These are phyloP conservation scores for Aspergillus leporis DNA, from an alignment of 495 filamentous ascomycete species.

Conservation along the genomic window DNA sequence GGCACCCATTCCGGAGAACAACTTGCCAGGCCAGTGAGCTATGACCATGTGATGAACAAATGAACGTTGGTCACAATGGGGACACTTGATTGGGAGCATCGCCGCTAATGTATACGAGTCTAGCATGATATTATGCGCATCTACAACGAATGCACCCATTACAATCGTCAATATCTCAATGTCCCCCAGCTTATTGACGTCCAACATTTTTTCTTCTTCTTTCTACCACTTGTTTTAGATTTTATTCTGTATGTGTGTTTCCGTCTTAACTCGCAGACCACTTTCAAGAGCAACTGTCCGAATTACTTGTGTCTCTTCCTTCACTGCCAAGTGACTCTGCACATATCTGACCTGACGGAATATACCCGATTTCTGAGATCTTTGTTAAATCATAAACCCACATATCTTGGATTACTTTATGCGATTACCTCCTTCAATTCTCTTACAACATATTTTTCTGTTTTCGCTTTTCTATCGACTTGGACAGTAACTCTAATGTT, in stretches of 20 bases:
- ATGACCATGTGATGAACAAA: background rate
- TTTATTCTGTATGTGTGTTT: background rate
- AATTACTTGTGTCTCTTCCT: background rate
- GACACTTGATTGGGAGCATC: constrained; percentile 6
- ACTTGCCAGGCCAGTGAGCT: constrained; percentile 6
- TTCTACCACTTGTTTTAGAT: background rate
- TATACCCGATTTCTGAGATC: constrained; percentile 8
- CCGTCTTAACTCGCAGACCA: constrained; percentile 5
- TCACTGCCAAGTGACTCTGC: constrained; percentile 7
- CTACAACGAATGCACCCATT: constrained; percentile 25
- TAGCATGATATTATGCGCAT: constrained; percentile 22
- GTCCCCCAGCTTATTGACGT: background rate
- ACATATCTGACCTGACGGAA: constrained; percentile 5
- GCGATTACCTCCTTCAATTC: background rate
- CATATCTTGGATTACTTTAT: background rate
- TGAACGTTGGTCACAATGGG: constrained; percentile 5
- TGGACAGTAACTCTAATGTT: background rate
- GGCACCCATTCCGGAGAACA: constrained; percentile 8
- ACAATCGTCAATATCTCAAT: background rate
- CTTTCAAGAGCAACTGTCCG: background rate
- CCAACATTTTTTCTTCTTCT: background rate
- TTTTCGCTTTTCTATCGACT: background rate
- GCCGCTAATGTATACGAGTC: constrained; percentile 13
- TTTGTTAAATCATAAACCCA: constrained; percentile 6
- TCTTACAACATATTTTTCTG: background rate